These are phyloP conservation scores for Fusarium siculi DNA, from an alignment of 2,329 filamentous ascomycete genomes.

Conservation along the genomic window DNA sequence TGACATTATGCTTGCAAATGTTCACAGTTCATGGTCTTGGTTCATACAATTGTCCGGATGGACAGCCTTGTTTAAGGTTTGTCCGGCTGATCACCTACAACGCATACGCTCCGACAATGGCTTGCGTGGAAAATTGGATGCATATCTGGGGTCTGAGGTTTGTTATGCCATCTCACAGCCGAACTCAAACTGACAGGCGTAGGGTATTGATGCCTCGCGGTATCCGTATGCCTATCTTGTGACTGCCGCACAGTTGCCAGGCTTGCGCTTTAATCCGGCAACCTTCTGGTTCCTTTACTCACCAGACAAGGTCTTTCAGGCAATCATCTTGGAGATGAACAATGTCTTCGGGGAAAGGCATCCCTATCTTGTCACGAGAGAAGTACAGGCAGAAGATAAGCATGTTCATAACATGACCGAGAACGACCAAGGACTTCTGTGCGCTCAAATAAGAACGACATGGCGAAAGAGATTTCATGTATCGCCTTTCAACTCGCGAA, in stretches of 20 bases:
- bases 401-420: constrained; percentile 1
- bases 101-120: constrained; percentile 63
- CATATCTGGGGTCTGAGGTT: constrained; percentile 68
- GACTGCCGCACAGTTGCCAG: constrained; percentile 75
- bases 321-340: constrained; percentile 78
- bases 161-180: constrained; percentile 10
- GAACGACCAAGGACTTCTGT: neutral
- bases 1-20: constrained; percentile 64
- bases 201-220: constrained; percentile 67
- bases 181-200: constrained; percentile 27
- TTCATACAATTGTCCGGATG: constrained; percentile 47
- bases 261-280: constrained; percentile 79
- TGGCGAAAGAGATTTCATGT: constrained; percentile 82
- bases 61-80: constrained; percentile 66
- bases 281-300: constrained; percentile 85
- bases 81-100: constrained; percentile 69
- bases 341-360: constrained; percentile 80
- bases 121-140: constrained; percentile 70
- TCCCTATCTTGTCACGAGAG: constrained; percentile 45
- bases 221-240: constrained; percentile 78
- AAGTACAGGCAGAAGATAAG: constrained; percentile 40
- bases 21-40: constrained; percentile 31
- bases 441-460: constrained; percentile 55
- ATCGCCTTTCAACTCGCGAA: constrained; percentile 76
- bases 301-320: constrained; percentile 63